These are phyloP conservation scores for Malus orientalis DNA, from an alignment of 306 rosid genomes.

Conservation along the genomic window DNA sequence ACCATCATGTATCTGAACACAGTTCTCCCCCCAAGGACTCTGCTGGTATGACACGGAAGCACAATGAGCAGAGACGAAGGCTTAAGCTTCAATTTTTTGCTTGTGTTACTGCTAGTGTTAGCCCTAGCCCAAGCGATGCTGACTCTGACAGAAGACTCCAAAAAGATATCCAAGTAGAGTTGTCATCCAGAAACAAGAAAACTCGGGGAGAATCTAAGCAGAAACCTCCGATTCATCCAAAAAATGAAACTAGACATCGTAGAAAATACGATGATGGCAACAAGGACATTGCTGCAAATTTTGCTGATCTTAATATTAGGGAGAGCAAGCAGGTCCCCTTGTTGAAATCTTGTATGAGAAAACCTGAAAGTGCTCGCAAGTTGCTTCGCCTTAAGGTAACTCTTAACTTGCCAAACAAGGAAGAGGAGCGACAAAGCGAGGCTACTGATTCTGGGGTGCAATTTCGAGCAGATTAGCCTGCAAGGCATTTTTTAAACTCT, in stretches of 20 bases:
- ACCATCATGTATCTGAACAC: background rate
- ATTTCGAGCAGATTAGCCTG: background rate
- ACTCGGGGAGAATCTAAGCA: background rate
- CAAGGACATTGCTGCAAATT: background rate
- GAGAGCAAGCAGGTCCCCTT: background rate
- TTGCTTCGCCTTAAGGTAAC: conserved; percentile 27
- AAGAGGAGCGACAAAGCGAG: background rate
- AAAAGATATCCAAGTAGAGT: background rate
- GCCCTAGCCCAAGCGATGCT: background rate
- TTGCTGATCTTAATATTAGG: background rate
- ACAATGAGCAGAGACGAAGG: background rate
- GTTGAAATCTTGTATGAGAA: conserved; percentile 46
- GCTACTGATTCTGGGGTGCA: background rate
- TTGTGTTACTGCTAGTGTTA: conserved; percentile 4
- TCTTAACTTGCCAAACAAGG: conserved; percentile 17
- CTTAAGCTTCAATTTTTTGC: background rate
- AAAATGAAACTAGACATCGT: background rate
- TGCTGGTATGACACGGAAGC: conserved; percentile 28
- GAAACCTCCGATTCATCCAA: background rate
- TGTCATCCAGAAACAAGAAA: background rate
- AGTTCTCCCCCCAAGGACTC: background rate
- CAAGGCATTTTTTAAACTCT: background rate
- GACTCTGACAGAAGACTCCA: background rate
- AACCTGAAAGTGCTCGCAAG: conserved; percentile 30
- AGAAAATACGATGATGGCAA: background rate